Evolutionary conservation across 2,329 filamentous ascomycete species (phyloP), one percentile per base, ranked within the genome.

Genomic region (Westerdykella aurantiaca): DNA sequence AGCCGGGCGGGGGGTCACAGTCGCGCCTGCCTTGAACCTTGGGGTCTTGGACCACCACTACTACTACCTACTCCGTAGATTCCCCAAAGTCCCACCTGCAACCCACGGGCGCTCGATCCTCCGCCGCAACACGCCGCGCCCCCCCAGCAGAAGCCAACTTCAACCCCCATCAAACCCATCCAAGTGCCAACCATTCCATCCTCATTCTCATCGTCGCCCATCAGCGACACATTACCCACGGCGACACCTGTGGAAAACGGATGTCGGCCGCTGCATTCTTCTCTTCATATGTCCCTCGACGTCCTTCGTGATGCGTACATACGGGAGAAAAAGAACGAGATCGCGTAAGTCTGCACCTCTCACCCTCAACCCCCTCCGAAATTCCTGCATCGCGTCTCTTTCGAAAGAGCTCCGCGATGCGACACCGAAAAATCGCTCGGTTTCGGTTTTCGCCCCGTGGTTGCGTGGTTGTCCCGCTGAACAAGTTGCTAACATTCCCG

Each of bases 211-310:
- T 66, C 61, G 66, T 61, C 61, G 51, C 54, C 55, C 52, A 50
- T 46, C 51, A 4, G 18, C 18, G 18, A 21, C 44, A 49, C 45
- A 55, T 56, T 44, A 44, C 50, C 41, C 49, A 52, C 63, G 64
- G 64, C 64, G 60, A 55, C 65, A 61, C 60, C 64, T 58, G 63
- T 67, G 66, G 66, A 69, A 66, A 67, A 71, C 72, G 68, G 71
- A 73, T 73, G 71, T 70, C 63, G 69, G 64, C 66, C 65, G 56
- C 58, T 53, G 61, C 52, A 57, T 47, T 55, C 57, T 56, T 52
- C 58, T 56, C 52, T 56, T 70, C 69, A 68, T 68, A 75, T 75
- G 72, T 74, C 71, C 64, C 61, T 72, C 63, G 67, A 70, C 63
- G 63, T 62, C 53, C 57, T 67, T 57, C 67, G 68, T 61, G 64